Evolutionary conservation across 164 flowering plant genomes (phyloP), one percentile per base, ranked within the genome.

Genomic region (Houttuynia cordata): DNA sequence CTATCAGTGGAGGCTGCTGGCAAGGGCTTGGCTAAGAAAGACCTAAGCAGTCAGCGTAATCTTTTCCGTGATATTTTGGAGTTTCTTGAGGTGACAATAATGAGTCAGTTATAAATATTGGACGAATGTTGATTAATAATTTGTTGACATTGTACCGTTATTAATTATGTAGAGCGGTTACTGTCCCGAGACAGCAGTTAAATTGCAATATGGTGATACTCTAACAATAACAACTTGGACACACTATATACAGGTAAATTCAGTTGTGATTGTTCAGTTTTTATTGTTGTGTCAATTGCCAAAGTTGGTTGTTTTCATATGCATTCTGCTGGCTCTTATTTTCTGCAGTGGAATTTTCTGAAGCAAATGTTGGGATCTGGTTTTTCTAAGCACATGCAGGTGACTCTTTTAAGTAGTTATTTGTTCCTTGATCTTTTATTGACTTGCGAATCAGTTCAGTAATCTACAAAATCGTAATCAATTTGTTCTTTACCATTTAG

Each of bases 331-430:
- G 37, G 24, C 52, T 65, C 60, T 17, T 57, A 41, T 62, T 55
- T 57, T 50, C 21, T 34, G 63, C 83, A 92, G 98, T 59, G 87
- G 75, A 92, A 89, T 79, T 89, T 80, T 67, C 62, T 89, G 66
- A 92, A 83, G 81, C 96, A 68, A 69, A 87, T 89, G 64, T 87
- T 92, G 45, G n/a, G 84, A 40, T 89, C 88, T 53, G 96, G 93
- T 19, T 92, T 87, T 74, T 74, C 78, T 18, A 92, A 84, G 81
- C 96, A 92, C 68, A 89, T 89, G 91, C 91, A 79, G 95, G 98
- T 88, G 63, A 8, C 70, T 65, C 40, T 50, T 53, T 37, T 57
- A 34, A 14, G 23, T 57, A 22, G 21, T 6, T 10, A 50, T 34
- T 62, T 59, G 13, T 20, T 45, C 53, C 53, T 21, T 51, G 18